Base-by-base conservation (phyloP, 306 rosid species). In the Glycine latifolia region DNA sequence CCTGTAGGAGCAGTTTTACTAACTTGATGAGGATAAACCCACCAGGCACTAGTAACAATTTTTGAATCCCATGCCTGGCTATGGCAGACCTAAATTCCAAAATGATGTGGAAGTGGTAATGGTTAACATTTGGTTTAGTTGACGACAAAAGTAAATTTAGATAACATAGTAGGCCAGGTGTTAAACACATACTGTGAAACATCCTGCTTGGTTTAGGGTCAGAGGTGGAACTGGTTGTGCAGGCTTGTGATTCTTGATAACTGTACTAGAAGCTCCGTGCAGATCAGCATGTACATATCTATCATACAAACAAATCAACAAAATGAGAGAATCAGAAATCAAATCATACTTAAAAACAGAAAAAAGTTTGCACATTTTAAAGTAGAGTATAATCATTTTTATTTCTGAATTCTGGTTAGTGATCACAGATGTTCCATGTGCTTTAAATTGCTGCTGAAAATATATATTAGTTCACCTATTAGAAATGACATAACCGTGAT, bases 1-100 rank as follows among this genome's bases (percentile, higher is more conserved):
- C 98, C 99, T 2, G 97, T 93, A 60, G 99, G 99, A 79, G 99
- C 99, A 83, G 99, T 95, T 93, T 95, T 95, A 88, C 97, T 95
- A 72, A 95, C 99, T 84, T 95, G 99, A 82, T 92, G 91, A 76
- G 98, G 98, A 86, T 91, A 87, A 88, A 93, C 99, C 97, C 99
- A 95, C 99, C 97, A 95, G 86, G 99, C 98, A 87, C 99, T 95
- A 7, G 98, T 95, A 83, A 95, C 98, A 69, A 95, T 95, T 84
- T 95, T 95, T 12, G 98, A 91, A 87, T 95, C 97, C 99, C 99
- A 95, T 71, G 97, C 99, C 83, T 91, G 92, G 83, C 98, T 93
- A 71, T 95, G 98, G 89, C 99, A 95, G 81, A 95, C 99, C 99
- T 95, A 86, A 41, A 83, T 20, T 56, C 71, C 48, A 79, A 79